A percentile compares a stretch with the other conserved stretches of the same genome.
Conservation (phyloP, 306 rosid species). For the Ammopiptanthus mongolicus region DNA sequence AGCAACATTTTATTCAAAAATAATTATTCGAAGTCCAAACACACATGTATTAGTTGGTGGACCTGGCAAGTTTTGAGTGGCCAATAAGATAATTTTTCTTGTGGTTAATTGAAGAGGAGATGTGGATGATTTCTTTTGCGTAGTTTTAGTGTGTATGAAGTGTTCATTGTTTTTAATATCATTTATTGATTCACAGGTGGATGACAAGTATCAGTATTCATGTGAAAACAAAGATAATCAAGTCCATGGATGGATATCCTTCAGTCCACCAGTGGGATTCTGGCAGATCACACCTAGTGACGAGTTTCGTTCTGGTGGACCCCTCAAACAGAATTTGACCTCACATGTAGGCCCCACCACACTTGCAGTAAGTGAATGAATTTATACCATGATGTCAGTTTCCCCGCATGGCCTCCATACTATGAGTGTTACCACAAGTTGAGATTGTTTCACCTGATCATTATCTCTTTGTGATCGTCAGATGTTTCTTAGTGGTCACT, state of each 20-base stretch:
- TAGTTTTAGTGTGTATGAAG: not conserved
- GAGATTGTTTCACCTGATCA: not conserved
- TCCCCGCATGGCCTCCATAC: not conserved
- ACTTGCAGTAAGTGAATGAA: slow-evolving; percentile 63
- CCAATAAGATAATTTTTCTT: not conserved
- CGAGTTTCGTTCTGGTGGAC: slow-evolving; percentile 88
- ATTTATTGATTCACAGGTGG: slow-evolving; percentile 53
- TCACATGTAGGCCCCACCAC: slow-evolving; percentile 86
- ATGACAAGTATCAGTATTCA: slow-evolving; percentile 91
- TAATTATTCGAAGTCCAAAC: not conserved
- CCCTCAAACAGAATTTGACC: slow-evolving; percentile 67
- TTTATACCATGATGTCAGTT: slow-evolving; percentile 12
- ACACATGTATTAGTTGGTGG: not conserved
- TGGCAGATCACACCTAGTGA: slow-evolving; percentile 82
- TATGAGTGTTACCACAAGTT: not conserved
- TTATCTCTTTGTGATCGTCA: slow-evolving; percentile 28
- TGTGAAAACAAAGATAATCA: slow-evolving; percentile 56
- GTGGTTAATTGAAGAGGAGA: slow-evolving; percentile 1
- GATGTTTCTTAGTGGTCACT: slow-evolving; percentile 89
- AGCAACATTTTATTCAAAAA: not conserved
- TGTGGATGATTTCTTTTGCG: not conserved
- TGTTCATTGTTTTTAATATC: slow-evolving; percentile 19
- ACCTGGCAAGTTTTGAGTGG: not conserved
- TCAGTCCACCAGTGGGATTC: slow-evolving; percentile 57
- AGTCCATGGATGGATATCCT: slow-evolving; percentile 91